These are phyloP conservation scores for Daldinia grandis DNA, from an alignment of 495 filamentous ascomycete species.

Conservation along the genomic window DNA sequence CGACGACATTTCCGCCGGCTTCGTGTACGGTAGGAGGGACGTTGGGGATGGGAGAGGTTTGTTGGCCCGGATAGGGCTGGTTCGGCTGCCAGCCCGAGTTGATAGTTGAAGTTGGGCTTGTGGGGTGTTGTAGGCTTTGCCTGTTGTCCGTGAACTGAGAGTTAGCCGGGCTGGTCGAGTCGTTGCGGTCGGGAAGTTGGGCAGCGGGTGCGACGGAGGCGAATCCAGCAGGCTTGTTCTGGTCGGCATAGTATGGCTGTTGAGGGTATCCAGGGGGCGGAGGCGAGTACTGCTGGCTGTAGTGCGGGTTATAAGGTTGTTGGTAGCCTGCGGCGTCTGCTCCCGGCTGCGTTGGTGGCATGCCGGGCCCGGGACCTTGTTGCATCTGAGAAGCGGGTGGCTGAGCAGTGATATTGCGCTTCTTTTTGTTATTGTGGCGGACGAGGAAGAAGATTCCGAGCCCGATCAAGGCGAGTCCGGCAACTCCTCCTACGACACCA, in stretches of 20 bases:
- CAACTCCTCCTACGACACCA: conserved; percentile 60
- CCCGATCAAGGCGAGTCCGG: conserved; percentile 51
- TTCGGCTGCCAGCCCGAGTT: conserved; percentile 38
- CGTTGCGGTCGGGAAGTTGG: conserved; percentile 36
- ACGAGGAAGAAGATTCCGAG: conserved; percentile 51
- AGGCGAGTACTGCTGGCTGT: conserved; percentile 36
- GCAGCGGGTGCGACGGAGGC: conserved; percentile 15
- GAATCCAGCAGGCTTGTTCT: conserved; percentile 39
- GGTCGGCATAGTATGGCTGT: conserved; percentile 37
- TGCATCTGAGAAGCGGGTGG: conserved; percentile 24
- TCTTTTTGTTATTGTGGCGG: conserved; percentile 48
- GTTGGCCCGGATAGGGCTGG: conserved; percentile 9
- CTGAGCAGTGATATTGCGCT: conserved; percentile 12
- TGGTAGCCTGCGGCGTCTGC: neutral
- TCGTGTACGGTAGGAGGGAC: conserved; percentile 45
- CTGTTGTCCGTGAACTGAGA: conserved; percentile 40
- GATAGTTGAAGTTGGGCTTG: conserved; percentile 40
- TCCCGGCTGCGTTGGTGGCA: neutral
- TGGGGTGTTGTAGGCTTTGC: conserved; percentile 37
- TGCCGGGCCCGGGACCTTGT: conserved; percentile 5
- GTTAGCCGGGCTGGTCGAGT: conserved; percentile 41
- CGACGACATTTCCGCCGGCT: conserved; percentile 45
- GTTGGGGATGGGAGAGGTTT: conserved; percentile 13
- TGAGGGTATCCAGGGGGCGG: conserved; percentile 21
- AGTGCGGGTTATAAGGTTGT: conserved; percentile 24